These are phyloP conservation scores for Paramecium caudatum DNA, from an alignment of 73 alveolate genomes.

Conservation along the genomic window DNA sequence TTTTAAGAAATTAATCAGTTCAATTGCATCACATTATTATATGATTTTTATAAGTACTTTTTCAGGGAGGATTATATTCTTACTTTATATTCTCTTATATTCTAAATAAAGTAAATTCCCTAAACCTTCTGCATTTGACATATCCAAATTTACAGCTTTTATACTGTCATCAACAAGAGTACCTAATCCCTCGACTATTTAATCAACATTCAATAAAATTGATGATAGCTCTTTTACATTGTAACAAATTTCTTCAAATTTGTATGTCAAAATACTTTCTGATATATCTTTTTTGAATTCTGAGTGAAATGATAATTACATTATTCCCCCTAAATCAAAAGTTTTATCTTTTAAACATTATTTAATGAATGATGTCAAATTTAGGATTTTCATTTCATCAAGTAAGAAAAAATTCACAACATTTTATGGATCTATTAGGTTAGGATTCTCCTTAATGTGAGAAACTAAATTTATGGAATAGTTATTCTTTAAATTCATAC, in stretches of 20 bases:
- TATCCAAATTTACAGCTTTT: conserved; percentile 7
- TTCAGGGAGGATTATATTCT: not conserved
- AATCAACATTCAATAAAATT: not conserved
- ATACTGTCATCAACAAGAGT: not conserved
- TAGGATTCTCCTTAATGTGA: not conserved
- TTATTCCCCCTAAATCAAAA: not conserved
- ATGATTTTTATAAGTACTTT: not conserved
- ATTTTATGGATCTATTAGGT: not conserved
- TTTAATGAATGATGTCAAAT: not conserved
- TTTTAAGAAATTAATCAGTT: not conserved
- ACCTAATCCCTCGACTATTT: not conserved
- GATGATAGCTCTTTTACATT: conserved; percentile 23
- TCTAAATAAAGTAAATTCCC: not conserved
- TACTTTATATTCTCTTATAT: not conserved
- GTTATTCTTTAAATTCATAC: not conserved
- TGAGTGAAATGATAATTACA: not conserved
- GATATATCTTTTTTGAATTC: not conserved
- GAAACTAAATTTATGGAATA: not conserved
- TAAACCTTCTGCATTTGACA: conserved; percentile 51
- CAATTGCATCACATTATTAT: conserved; percentile 36
- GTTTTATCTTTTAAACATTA: not conserved
- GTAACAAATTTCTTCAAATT: not conserved
- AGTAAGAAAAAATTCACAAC: not conserved
- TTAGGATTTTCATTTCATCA: not conserved
- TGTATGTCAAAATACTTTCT: not conserved